Percentiles rank a stretch among this genome's conserved stretches.
phyloP scores from a whole-genome alignment of 169 alveolate species.

The Plasmodium gonderi region DNA sequence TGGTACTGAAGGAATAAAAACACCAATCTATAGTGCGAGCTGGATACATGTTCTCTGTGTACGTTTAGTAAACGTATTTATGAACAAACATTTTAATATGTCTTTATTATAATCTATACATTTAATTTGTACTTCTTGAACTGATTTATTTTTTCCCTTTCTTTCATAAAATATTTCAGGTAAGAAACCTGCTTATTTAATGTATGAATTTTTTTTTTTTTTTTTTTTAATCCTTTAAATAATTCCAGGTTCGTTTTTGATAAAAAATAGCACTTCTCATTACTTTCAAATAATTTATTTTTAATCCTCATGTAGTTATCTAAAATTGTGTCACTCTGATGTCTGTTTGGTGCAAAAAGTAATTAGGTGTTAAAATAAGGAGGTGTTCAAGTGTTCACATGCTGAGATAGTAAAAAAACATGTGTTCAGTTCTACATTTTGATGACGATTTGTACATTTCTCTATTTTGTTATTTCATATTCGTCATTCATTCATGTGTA shows the following conservation, averaged over 20 bases:
- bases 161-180: constrained; percentile 19
- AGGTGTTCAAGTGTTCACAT: too few relatives aligned
- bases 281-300: constrained; percentile 56
- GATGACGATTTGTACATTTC: too few relatives aligned
- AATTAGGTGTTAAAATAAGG: too few relatives aligned
- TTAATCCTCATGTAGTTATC: constrained; percentile 48
- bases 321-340: constrained; percentile 54
- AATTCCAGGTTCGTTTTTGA: constrained; percentile 59
- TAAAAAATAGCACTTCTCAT: constrained; percentile 63
- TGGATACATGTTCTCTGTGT: neutral
- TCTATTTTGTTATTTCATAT: too few relatives aligned
- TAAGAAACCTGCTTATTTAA: constrained; percentile 38
- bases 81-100: neutral
- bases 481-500: too few relatives aligned
- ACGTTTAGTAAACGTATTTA: neutral
- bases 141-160: neutral
- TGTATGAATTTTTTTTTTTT: constrained; percentile 53
- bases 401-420: too few relatives aligned
- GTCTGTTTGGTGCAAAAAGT: neutral
- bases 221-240: constrained; percentile 57
- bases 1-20: neutral
- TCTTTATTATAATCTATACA: neutral
- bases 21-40: neutral
- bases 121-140: neutral
- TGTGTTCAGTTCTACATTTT: too few relatives aligned